Conservation (phyloP, 1,284 basidiomycete genomes). For the Paramarasmius palmivorus region DNA sequence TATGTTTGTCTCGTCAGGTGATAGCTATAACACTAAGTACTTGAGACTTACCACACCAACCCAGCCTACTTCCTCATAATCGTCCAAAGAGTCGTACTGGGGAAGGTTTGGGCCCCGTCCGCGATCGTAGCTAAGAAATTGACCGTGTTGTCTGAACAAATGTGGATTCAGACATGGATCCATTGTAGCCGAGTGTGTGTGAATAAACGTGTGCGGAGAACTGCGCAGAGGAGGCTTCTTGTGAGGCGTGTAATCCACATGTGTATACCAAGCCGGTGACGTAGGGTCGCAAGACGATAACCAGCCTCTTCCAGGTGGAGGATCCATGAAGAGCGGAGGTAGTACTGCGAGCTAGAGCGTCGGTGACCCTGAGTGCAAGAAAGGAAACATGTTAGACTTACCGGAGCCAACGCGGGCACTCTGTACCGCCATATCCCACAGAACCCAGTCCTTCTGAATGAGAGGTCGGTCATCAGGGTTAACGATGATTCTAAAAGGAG, state of each 20-base stretch:
- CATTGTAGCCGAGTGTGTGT: constrained; percentile 56
- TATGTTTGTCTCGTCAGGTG: constrained; percentile 45
- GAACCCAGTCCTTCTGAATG: constrained; percentile 35
- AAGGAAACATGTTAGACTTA: constrained; percentile 29
- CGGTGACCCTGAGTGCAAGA: background rate
- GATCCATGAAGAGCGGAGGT: background rate
- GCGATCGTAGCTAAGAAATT: constrained; percentile 42
- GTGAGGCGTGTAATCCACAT: background rate
- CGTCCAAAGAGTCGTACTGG: background rate
- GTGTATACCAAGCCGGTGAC: background rate
- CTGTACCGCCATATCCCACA: constrained; percentile 35
- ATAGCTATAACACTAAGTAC: no score
- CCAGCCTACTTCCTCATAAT: background rate
- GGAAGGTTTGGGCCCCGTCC: background rate
- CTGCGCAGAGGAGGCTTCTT: background rate
- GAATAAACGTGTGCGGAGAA: constrained; percentile 12
- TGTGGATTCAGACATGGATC: constrained; percentile 60
- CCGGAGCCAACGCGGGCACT: constrained; percentile 30
- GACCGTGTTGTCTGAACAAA: constrained; percentile 49
- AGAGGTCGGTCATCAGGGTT: constrained; percentile 44
- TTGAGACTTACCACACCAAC: background rate
- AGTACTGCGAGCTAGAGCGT: background rate
- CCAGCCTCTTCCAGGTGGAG: background rate
- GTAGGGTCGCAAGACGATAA: background rate
- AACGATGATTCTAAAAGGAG: constrained; percentile 36